phyloP scores from a whole-genome alignment of 768 basidiomycete species.

The Tulasnella sp. region DNA sequence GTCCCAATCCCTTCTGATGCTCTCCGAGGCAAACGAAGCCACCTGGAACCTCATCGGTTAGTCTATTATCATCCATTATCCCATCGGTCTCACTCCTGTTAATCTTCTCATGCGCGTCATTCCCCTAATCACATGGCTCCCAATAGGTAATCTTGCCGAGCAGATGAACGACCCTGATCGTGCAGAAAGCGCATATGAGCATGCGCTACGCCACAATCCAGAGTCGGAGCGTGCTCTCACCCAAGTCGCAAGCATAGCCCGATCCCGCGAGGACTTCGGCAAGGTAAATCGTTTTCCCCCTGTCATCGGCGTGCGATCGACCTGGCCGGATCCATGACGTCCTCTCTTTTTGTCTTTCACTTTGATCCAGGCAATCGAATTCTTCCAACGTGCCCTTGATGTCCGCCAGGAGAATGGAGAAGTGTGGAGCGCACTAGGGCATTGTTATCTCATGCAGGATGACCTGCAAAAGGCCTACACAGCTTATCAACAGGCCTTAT shows the following conservation, averaged over 20 bases:
- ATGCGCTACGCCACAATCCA: slow-evolving; percentile 90
- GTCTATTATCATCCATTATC: slow-evolving; percentile 19
- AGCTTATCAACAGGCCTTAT: slow-evolving; percentile 96
- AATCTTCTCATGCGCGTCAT: neutral
- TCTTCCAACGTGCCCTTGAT: slow-evolving; percentile 83
- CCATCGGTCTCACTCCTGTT: neutral
- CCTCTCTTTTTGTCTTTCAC: slow-evolving; percentile 6
- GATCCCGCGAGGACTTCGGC: slow-evolving; percentile 95
- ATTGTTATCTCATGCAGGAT: slow-evolving; percentile 98
- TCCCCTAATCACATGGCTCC: slow-evolving; percentile 20
- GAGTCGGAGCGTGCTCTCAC: slow-evolving; percentile 81
- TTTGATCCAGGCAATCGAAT: slow-evolving; percentile 75
- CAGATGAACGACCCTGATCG: slow-evolving; percentile 91
- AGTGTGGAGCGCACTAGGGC: slow-evolving; percentile 94
- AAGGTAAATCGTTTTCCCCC: slow-evolving; percentile 62
- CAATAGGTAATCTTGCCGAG: slow-evolving; percentile 84
- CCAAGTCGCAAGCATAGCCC: slow-evolving; percentile 89
- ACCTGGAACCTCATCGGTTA: slow-evolving; percentile 90
- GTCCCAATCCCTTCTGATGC: slow-evolving; percentile 47
- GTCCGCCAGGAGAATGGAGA: slow-evolving; percentile 96
- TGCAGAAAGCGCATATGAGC: slow-evolving; percentile 87
- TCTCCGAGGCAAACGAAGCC: slow-evolving; percentile 81
- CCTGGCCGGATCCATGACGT: slow-evolving; percentile 11
- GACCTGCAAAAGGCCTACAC: slow-evolving; percentile 97
- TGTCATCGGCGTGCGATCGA: slow-evolving; percentile 10